phyloP scores from a whole-genome alignment of 768 basidiomycete species.

The Amanita polypyramis region DNA sequence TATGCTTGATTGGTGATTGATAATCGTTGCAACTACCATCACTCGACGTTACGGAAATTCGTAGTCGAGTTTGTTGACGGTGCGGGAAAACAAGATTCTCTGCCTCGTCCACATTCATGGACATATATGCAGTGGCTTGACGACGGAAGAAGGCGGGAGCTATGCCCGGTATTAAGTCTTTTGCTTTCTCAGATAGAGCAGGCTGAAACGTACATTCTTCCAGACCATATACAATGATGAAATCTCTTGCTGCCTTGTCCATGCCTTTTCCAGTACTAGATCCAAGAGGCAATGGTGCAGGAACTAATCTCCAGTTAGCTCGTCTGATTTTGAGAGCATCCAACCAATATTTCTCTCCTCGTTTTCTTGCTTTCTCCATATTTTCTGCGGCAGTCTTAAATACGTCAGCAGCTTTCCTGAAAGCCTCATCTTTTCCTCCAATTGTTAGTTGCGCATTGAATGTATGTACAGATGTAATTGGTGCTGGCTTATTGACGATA shows the following conservation, averaged over 20 bases:
- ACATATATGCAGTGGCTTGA: constrained; percentile 60
- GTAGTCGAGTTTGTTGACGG: constrained; percentile 52
- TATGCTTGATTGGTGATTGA: constrained; percentile 27
- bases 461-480: constrained; percentile 55
- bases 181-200: background rate
- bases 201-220: constrained; percentile 57
- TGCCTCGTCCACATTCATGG: constrained; percentile 32
- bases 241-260: constrained; percentile 74
- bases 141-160: constrained; percentile 56
- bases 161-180: constrained; percentile 17
- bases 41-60: constrained; percentile 38
- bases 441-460: constrained; percentile 65
- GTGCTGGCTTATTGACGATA: constrained; percentile 53
- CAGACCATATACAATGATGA: constrained; percentile 68
- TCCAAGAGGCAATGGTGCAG: constrained; percentile 67
- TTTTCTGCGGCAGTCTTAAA: constrained; percentile 62
- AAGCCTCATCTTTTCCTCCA: constrained; percentile 72
- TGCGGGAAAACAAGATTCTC: constrained; percentile 49
- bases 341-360: constrained; percentile 71
- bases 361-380: constrained; percentile 51
- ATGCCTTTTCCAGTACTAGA: constrained; percentile 64
- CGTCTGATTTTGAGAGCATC: constrained; percentile 69
- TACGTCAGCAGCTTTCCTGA: constrained; percentile 62
- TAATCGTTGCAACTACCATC: constrained; percentile 22
- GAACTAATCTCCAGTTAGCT: constrained; percentile 73